Conservation (phyloP, 108 stramenopile species). For the Nitzschia palea region DNA sequence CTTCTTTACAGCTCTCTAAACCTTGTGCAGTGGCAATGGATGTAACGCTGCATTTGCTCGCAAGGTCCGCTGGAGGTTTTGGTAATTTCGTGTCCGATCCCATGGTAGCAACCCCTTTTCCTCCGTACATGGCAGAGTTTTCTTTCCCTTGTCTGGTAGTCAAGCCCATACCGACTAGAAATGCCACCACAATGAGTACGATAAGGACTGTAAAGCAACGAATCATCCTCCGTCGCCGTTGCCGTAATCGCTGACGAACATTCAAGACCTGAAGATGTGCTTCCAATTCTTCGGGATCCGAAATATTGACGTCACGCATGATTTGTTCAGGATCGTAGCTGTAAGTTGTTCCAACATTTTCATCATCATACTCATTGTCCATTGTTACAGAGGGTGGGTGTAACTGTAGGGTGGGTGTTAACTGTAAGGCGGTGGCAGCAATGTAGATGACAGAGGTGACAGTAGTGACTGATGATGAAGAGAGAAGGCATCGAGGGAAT, state of each 20-base stretch:
- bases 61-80: conserved; percentile 10
- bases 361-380: no score
- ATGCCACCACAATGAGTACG: neutral
- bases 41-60: conserved; percentile 9
- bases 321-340: conserved; percentile 3
- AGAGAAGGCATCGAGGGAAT: no score
- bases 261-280: conserved; percentile 18
- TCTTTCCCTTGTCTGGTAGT: neutral
- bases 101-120: neutral
- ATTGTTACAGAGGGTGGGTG: no score
- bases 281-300: conserved; percentile 22
- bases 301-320: neutral
- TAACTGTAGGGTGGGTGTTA: no score
- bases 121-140: neutral
- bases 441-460: no score
- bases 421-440: no score
- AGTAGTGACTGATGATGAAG: no score
- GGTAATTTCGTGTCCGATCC: neutral
- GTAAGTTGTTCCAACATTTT: neutral
- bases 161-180: conserved; percentile 10
- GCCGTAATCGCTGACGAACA: conserved; percentile 13
- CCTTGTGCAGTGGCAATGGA: conserved; percentile 5
- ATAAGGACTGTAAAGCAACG: conserved; percentile 1
- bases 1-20: conserved; percentile 10
- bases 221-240: conserved; percentile 13